Percentiles rank a stretch among this genome's conserved stretches.
phyloP scores from a whole-genome alignment of 2,329 filamentous ascomycete species.

The Emergomyces orientalis region DNA sequence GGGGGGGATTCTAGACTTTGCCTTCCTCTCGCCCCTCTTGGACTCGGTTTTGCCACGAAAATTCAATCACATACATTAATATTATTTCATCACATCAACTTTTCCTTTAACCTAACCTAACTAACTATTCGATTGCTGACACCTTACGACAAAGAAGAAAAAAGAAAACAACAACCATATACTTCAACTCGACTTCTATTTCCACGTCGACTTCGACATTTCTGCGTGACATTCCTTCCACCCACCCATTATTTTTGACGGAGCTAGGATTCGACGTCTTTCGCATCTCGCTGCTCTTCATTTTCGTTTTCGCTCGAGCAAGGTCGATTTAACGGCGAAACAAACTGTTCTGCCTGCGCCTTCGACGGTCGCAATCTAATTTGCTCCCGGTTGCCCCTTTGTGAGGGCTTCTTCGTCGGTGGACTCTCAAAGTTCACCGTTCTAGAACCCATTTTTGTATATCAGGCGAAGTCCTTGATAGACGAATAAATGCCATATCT shows the following conservation, averaged over 20 bases:
- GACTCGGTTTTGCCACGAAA: constrained; percentile 4
- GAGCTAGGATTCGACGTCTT: not conserved
- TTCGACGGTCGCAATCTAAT: not conserved
- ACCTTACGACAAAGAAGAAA: not conserved
- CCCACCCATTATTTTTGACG: not conserved
- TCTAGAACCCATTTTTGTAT: not conserved
- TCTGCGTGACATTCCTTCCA: not conserved
- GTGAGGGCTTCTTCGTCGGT: not conserved
- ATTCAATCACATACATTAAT: constrained; percentile 5
- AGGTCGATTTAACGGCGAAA: not conserved
- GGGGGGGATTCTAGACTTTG: not conserved
- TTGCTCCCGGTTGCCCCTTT: not conserved
- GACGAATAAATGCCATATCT: constrained; percentile 15
- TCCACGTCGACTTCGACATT: not conserved
- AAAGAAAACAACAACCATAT: too few relatives aligned
- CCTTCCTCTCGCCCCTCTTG: not conserved
- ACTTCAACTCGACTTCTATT: not conserved
- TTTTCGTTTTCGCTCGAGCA: not conserved
- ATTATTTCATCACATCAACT: not conserved
- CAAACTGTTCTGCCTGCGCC: not conserved
- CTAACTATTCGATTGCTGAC: not conserved
- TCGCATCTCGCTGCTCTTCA: not conserved
- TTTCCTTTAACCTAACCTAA: not conserved
- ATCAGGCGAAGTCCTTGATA: constrained; percentile 1
- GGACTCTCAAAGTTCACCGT: not conserved